A percentile compares a stretch with the other conserved stretches of the same genome.
Evolutionary conservation across 2,329 filamentous ascomycete genomes (phyloP).

Genomic region (Fusarium globosum): DNA sequence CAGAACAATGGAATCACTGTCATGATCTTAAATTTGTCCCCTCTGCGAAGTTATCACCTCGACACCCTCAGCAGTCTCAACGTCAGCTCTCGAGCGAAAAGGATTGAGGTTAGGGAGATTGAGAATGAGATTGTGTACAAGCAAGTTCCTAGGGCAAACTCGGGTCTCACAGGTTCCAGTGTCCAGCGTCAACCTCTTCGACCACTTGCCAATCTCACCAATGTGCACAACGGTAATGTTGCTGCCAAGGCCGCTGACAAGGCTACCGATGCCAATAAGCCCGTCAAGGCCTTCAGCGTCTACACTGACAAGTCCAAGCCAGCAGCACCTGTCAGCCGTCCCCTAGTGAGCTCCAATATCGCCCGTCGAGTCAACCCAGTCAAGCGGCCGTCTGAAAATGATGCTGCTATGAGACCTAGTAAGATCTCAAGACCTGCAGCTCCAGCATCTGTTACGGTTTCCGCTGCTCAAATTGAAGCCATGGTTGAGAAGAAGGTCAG

Average conservation of each 20-base stretch:
- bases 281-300: conserved; percentile 85
- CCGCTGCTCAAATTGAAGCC: conserved; percentile 83
- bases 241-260: conserved; percentile 59
- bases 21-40: conserved; percentile 96
- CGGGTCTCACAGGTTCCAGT: conserved; percentile 53
- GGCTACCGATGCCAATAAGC: conserved; percentile 64
- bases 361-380: conserved; percentile 47
- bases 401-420: conserved; percentile 56
- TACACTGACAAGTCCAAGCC: conserved; percentile 79
- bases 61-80: conserved; percentile 95
- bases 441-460: conserved; percentile 61
- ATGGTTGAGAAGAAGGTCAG: conserved; percentile 93
- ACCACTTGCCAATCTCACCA: conserved; percentile 79
- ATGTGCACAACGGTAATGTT: conserved; percentile 72
- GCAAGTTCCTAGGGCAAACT: conserved; percentile 70
- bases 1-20: conserved; percentile 96
- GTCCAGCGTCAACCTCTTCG: conserved; percentile 79
- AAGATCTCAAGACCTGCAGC: conserved; percentile 54
- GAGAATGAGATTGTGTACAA: conserved; percentile 95
- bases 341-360: conserved; percentile 50
- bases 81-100: conserved; percentile 94
- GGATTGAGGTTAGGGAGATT: conserved; percentile 94
- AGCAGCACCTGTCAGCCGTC: conserved; percentile 49
- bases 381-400: conserved; percentile 59
- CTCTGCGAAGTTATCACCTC: conserved; percentile 90